phyloP scores from a whole-genome alignment of 2,329 filamentous ascomycete species.

The Verticillium nonalfalfae region DNA sequence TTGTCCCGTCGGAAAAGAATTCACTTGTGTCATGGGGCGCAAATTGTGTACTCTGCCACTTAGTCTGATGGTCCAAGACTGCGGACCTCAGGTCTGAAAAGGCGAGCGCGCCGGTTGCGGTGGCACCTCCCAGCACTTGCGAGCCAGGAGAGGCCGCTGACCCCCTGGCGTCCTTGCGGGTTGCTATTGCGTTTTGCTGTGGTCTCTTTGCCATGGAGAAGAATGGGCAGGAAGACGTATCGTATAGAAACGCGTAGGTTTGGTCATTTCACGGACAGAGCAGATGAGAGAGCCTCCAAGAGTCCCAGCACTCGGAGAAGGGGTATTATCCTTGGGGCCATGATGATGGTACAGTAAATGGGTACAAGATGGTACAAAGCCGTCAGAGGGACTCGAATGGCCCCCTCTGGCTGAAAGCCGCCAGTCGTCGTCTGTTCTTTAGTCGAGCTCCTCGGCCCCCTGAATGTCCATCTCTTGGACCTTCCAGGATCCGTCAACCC shows the following conservation, averaged over 20 bases:
- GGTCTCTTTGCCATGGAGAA: slow-evolving; percentile 48
- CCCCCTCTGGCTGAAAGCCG: neutral
- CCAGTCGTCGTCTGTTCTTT: neutral
- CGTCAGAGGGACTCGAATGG: neutral
- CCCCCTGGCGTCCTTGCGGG: slow-evolving; percentile 3
- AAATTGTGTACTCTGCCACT: slow-evolving; percentile 53
- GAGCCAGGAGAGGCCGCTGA: neutral
- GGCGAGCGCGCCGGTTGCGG: slow-evolving; percentile 36
- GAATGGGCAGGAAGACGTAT: slow-evolving; percentile 52
- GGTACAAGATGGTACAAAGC: neutral
- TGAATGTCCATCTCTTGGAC: slow-evolving; percentile 68
- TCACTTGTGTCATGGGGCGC: neutral
- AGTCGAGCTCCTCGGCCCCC: slow-evolving; percentile 17
- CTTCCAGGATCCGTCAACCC: slow-evolving; percentile 69
- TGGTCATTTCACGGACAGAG: neutral
- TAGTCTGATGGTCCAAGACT: slow-evolving; percentile 57
- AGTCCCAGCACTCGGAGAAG: slow-evolving; percentile 4
- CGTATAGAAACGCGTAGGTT: slow-evolving; percentile 50
- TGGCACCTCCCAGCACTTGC: slow-evolving; percentile 3
- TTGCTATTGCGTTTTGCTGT: slow-evolving; percentile 57
- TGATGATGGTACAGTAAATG: slow-evolving; percentile 2
- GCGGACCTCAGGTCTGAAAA: slow-evolving; percentile 56
- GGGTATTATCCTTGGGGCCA: slow-evolving; percentile 10
- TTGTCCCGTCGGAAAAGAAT: neutral
- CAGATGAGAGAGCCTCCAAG: neutral